Conservation (phyloP, 2,329 filamentous ascomycete genomes). For the Aspergillus sp. region DNA sequence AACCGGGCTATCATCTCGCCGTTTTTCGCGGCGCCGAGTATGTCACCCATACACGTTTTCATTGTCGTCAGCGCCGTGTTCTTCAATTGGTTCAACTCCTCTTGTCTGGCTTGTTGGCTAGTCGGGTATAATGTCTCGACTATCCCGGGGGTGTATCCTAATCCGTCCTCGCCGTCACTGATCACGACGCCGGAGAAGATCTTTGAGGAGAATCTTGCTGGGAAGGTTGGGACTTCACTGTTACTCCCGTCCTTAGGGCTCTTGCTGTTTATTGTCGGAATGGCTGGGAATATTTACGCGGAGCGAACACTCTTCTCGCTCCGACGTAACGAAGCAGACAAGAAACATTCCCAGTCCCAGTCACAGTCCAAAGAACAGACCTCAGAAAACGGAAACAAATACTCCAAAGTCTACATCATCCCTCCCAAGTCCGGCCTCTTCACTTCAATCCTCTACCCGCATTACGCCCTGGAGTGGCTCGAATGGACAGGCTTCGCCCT, state of each 20-base stretch:
- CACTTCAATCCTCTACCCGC: slow-evolving; percentile 80
- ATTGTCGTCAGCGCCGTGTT: slow-evolving; percentile 67
- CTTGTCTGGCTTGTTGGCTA: slow-evolving; percentile 78
- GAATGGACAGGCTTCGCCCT: slow-evolving; percentile 94
- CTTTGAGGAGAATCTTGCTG: background rate
- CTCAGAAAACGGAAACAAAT: slow-evolving; percentile 47
- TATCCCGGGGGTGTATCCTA: background rate
- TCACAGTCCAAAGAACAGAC: slow-evolving; percentile 33
- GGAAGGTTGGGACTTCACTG: background rate
- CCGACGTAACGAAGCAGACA: slow-evolving; percentile 65
- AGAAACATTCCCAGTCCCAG: slow-evolving; percentile 51
- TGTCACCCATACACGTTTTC: slow-evolving; percentile 81
- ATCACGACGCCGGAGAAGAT: slow-evolving; percentile 2
- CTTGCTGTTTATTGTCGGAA: slow-evolving; percentile 74
- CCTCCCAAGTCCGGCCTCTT: slow-evolving; percentile 83
- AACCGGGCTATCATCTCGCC: slow-evolving; percentile 88
- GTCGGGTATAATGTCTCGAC: slow-evolving; percentile 70
- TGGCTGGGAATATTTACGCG: slow-evolving; percentile 82
- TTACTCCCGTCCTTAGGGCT: slow-evolving; percentile 65
- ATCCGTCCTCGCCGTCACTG: background rate
- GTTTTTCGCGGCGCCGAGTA: slow-evolving; percentile 79
- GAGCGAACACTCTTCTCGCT: slow-evolving; percentile 91
- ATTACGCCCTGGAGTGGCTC: slow-evolving; percentile 96
- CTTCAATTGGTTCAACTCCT: slow-evolving; percentile 84
- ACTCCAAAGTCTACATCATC: slow-evolving; percentile 84